Evolutionary conservation across 192 early-diverging fungal genomes (phyloP).

Genomic region (Coemansia aciculifera): DNA sequence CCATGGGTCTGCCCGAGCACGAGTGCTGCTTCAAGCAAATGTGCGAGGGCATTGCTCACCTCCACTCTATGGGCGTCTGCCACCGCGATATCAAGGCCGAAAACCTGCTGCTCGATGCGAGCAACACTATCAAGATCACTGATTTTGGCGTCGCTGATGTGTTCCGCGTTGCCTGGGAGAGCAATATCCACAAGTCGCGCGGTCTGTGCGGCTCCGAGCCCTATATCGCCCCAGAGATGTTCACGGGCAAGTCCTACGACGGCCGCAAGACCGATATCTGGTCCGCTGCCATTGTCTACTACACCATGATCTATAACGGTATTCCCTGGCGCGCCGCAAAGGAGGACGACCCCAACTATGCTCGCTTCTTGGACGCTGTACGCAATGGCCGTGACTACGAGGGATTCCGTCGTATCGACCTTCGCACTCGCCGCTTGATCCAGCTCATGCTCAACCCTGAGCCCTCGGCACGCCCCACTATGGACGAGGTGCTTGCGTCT

Average conservation of each 20-base stretch:
- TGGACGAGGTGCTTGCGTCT: conserved; percentile 68
- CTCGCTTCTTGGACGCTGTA: conserved; percentile 61
- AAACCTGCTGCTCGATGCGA: conserved; percentile 82
- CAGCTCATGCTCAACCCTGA: conserved; percentile 82
- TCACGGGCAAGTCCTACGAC: conserved; percentile 78
- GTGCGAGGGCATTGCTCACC: conserved; percentile 81
- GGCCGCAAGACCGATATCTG: conserved; percentile 89
- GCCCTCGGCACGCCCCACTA: conserved; percentile 65
- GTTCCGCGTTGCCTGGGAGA: conserved; percentile 87
- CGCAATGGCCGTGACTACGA: conserved; percentile 69
- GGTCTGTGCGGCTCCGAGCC: conserved; percentile 95
- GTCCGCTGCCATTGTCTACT: conserved; percentile 93
- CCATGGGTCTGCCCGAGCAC: conserved; percentile 76
- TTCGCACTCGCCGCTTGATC: conserved; percentile 71
- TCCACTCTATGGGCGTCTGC: conserved; percentile 94
- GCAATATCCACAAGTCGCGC: conserved; percentile 69
- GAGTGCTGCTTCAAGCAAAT: conserved; percentile 95
- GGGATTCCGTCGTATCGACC: conserved; percentile 71
- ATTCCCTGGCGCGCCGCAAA: conserved; percentile 65
- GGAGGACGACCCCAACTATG: conserved; percentile 65
- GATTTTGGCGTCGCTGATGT: conserved; percentile 98
- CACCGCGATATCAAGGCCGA: conserved; percentile 86
- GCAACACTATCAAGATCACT: conserved; percentile 89
- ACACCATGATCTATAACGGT: conserved; percentile 71
- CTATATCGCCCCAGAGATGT: conserved; percentile 95